These are phyloP conservation scores for Leccinum uliginosum DNA, from an alignment of 768 basidiomycete genomes.

Conservation along the genomic window DNA sequence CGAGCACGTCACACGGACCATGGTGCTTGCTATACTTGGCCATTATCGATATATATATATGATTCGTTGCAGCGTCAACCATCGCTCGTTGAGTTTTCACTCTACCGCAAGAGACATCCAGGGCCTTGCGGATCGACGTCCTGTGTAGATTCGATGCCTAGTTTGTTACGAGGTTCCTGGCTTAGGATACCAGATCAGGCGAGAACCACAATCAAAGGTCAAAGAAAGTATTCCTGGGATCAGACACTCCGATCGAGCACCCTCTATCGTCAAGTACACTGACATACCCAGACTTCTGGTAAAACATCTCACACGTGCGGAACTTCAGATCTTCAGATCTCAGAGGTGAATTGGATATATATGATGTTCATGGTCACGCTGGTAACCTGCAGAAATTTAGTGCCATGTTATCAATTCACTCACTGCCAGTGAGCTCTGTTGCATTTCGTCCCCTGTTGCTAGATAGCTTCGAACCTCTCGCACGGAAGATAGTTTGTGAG, in stretches of 20 bases:
- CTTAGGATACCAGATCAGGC: slow-evolving; percentile 1
- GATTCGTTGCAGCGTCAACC: neutral
- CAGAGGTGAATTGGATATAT: slow-evolving; percentile 34
- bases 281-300: slow-evolving; percentile 19
- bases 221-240: neutral
- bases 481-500: neutral
- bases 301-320: slow-evolving; percentile 42
- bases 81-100: neutral
- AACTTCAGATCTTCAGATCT: no score
- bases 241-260: slow-evolving; percentile 16
- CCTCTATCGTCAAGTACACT: slow-evolving; percentile 53
- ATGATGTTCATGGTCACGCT: neutral
- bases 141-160: neutral
- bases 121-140: neutral
- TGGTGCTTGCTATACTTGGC: neutral
- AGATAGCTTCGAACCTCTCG: neutral
- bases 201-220: slow-evolving; percentile 1
- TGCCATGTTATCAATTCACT: neutral
- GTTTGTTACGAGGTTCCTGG: neutral
- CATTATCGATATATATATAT: neutral
- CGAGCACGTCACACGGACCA: neutral
- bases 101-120: neutral
- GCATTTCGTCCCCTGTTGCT: neutral
- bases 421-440: neutral
- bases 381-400: neutral